A percentile compares a stretch with the other conserved stretches of the same genome.
Conservation (phyloP, 352 stramenopile species). For the Phytopythium sindhum region DNA sequence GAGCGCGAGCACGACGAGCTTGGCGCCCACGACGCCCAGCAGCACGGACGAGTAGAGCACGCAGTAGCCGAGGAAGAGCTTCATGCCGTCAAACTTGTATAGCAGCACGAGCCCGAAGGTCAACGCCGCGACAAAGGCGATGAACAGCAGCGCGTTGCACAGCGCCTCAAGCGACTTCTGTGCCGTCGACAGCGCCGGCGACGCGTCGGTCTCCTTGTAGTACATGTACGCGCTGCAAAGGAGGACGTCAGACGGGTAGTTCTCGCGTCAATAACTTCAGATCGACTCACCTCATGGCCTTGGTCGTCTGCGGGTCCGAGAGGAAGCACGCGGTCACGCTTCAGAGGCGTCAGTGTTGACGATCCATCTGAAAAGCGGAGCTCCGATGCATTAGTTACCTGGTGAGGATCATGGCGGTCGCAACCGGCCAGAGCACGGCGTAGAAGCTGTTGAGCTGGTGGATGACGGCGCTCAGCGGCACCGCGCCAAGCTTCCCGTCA, state of each 20-base stretch:
- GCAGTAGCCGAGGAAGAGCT: constrained; percentile 70
- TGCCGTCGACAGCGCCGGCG: constrained; percentile 22
- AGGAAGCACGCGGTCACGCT: constrained; percentile 56
- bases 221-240: constrained; percentile 67
- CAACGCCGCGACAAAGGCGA: constrained; percentile 70
- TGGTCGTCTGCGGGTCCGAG: constrained; percentile 36
- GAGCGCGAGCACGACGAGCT: constrained; percentile 70
- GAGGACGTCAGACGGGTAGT: not conserved
- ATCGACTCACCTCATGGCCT: constrained; percentile 52
- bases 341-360: not conserved
- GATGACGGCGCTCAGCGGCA: constrained; percentile 29
- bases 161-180: constrained; percentile 58
- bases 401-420: constrained; percentile 64
- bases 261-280: not conserved
- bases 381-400: constrained; percentile 23
- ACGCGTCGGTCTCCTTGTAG: constrained; percentile 68
- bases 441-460: constrained; percentile 77
- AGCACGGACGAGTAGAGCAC: constrained; percentile 69
- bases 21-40: constrained; percentile 66
- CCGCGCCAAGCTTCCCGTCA: constrained; percentile 20
- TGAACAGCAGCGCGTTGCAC: constrained; percentile 77
- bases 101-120: constrained; percentile 81
- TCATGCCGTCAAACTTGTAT: constrained; percentile 84
- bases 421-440: constrained; percentile 69
- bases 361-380: not conserved